phyloP scores from a whole-genome alignment of 2,329 filamentous ascomycete genomes.

The Seiridium cupressi region DNA sequence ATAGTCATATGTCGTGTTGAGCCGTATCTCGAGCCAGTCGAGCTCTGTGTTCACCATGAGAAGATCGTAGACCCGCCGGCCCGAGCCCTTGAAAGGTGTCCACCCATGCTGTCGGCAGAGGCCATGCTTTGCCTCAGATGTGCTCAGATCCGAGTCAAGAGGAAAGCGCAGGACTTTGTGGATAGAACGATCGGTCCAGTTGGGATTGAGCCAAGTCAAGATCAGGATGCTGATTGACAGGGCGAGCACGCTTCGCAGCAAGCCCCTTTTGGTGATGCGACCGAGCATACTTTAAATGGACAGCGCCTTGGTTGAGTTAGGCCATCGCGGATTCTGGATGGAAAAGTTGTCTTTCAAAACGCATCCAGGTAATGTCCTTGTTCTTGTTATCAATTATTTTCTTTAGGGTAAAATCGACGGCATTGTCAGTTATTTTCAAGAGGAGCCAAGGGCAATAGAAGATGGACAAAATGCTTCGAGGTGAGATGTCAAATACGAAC shows the following conservation, averaged over 20 bases:
- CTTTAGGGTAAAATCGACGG: too few relatives aligned
- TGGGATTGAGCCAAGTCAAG: conserved; percentile 26
- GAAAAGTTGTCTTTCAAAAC: too few relatives aligned
- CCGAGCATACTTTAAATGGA: background rate
- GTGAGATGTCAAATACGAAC: too few relatives aligned
- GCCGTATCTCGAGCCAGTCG: conserved; percentile 64
- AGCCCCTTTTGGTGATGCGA: conserved; percentile 4
- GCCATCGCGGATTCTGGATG: too few relatives aligned
- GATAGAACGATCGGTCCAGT: conserved; percentile 25
- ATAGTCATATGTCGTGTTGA: conserved; percentile 53
- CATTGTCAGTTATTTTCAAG: too few relatives aligned
- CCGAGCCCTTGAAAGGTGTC: conserved; percentile 28
- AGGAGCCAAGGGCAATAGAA: too few relatives aligned
- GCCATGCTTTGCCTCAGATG: conserved; percentile 16
- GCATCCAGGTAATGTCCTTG: too few relatives aligned
- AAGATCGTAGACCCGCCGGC: conserved; percentile 58
- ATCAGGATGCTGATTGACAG: conserved; percentile 15
- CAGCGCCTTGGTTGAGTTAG: background rate
- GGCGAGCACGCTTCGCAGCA: conserved; percentile 14
- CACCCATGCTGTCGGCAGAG: conserved; percentile 38
- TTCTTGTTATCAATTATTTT: too few relatives aligned
- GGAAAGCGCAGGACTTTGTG: conserved; percentile 24
- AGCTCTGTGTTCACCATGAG: conserved; percentile 63
- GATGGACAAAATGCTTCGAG: too few relatives aligned
- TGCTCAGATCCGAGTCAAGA: conserved; percentile 16